Evolutionary conservation across 352 stramenopile species (phyloP).

Genomic region (Pythium phragmitis): DNA sequence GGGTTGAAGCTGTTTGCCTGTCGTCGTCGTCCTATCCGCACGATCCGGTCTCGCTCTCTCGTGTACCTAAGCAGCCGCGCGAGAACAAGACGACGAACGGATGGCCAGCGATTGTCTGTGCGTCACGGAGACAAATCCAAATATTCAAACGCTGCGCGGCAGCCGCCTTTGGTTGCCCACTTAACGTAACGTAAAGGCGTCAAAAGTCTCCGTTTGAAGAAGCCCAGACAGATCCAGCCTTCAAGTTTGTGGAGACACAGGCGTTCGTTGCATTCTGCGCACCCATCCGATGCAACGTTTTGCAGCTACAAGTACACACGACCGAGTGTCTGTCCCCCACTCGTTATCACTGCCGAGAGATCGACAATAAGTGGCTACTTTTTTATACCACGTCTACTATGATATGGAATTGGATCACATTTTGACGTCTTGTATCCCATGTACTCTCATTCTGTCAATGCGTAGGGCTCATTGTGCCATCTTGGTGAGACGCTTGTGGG

Average conservation of each 20-base stretch:
- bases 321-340: too few relatives aligned
- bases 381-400: too few relatives aligned
- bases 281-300: conserved; percentile 2
- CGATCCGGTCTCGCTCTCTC: conserved; percentile 1
- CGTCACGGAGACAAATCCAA: too few relatives aligned
- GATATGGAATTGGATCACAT: too few relatives aligned
- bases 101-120: neutral
- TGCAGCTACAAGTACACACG: neutral
- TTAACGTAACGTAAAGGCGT: neutral
- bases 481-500: conserved; percentile 16
- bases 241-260: conserved; percentile 5
- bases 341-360: too few relatives aligned
- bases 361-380: too few relatives aligned
- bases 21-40: neutral
- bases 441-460: too few relatives aligned
- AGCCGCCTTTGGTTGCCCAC: too few relatives aligned
- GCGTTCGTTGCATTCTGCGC: neutral
- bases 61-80: neutral
- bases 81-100: neutral
- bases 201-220: neutral
- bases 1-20: neutral
- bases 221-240: conserved; percentile 20
- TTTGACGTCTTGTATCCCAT: too few relatives aligned
- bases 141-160: too few relatives aligned
- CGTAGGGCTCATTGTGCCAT: neutral